These are phyloP conservation scores for Monosporozyma solicola DNA, from an alignment of 805 yeast genomes.

Conservation along the genomic window DNA sequence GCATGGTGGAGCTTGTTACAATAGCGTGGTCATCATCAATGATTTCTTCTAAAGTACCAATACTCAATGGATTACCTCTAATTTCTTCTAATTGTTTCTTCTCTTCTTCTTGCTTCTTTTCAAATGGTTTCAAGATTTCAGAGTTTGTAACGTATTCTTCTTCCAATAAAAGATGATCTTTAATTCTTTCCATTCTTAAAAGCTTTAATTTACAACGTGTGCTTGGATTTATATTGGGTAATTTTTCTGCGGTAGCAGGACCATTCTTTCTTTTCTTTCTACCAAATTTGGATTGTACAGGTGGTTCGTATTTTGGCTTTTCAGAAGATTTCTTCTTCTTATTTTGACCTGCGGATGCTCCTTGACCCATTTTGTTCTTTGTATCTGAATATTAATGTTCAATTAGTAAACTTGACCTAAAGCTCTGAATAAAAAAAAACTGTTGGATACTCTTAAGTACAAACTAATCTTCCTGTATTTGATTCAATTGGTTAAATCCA, in stretches of 20 bases:
- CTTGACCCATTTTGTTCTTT: conserved; percentile 28
- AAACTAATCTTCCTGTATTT: not conserved
- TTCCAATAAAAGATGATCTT: conserved; percentile 88
- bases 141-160: conserved; percentile 94
- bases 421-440: not conserved
- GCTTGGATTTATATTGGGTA: conserved; percentile 83
- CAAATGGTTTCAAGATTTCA: conserved; percentile 91
- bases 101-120: conserved; percentile 93
- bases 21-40: conserved; percentile 98
- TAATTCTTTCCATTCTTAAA: conserved; percentile 88
- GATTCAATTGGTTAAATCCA: not conserved
- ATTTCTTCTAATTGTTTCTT: conserved; percentile 90
- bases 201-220: conserved; percentile 90
- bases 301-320: conserved; percentile 97
- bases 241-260: conserved; percentile 69
- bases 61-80: conserved; percentile 92
- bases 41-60: conserved; percentile 93
- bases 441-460: not conserved
- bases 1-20: conserved; percentile 91
- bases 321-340: conserved; percentile 52
- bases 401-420: not conserved
- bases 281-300: conserved; percentile 89
- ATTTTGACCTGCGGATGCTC: conserved; percentile 29
- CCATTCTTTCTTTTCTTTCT: conserved; percentile 87
- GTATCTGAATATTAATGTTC: not conserved